Base-by-base conservation (phyloP, 208 protist genomes). In the Acanthamoeba castellanii region DNA sequence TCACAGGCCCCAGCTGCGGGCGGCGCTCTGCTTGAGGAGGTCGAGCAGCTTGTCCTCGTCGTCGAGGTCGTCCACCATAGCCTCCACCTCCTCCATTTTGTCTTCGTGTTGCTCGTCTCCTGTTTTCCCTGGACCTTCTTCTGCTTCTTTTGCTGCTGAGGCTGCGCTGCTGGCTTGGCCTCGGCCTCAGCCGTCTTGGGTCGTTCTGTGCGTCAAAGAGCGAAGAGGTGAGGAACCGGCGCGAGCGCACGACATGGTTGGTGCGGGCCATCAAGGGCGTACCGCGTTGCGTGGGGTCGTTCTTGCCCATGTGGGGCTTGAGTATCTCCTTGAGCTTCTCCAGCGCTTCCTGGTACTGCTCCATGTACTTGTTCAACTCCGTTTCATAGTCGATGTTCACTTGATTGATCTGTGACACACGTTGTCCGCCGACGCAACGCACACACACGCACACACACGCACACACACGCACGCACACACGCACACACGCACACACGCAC, bases 301-400 rank as follows among this genome's bases (percentile, higher is more conserved):
- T 88, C 81, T 88, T 88, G 30, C 81, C 81, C 81, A 88, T 59
- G 52, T 92, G 87, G 7, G 87, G 87, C 61, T 92, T 92, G 37
- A 92, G 61, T 11, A 92, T 20, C 27, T 76, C 87, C 61, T 92
- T 72, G 42, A 92, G 64, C 87, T 92, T 92, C 50, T 27, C 87
- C 52, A 92, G 64, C 20, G 87, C 87, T 30, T 92, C 87, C 61
- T 92, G 37, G 45, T 92, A 92, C 20, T 25, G 59, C 22, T 76
- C 59, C 61, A 74, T 76, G 87, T 92, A 92, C 55, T 76, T 76
- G 42, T 25, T 57, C 61, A 92, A n/a, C 32, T 92, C 87, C n/a
- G 55, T 74, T 25, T 92, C 87, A 18, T 76, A 68, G 87, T 92
- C 37, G 32, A 92, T 92, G 34, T 92, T 68, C 61, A 92, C 87